phyloP scores from a whole-genome alignment of 768 basidiomycete genomes.

The Suillus subluteus region DNA sequence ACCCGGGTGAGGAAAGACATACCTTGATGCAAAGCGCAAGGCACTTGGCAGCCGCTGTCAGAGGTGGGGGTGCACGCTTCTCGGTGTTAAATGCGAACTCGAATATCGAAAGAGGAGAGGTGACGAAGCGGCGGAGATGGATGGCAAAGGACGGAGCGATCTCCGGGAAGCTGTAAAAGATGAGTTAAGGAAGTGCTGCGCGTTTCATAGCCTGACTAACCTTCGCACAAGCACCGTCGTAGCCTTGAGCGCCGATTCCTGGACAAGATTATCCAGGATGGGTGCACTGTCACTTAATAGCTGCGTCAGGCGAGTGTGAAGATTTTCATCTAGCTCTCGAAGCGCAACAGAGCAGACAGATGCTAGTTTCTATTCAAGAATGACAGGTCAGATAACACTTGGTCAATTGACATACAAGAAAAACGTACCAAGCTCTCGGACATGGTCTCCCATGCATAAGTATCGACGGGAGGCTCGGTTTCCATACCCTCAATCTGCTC shows the following conservation, averaged over 20 bases:
- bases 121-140: constrained; percentile 86
- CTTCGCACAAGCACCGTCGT: constrained; percentile 84
- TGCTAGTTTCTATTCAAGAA: constrained; percentile 72
- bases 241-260: constrained; percentile 89
- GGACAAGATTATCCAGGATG: constrained; percentile 79
- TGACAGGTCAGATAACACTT: not conserved
- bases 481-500: constrained; percentile 85
- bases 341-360: constrained; percentile 79
- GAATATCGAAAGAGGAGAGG: constrained; percentile 85
- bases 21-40: constrained; percentile 89
- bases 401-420: not conserved
- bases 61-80: constrained; percentile 72
- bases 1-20: constrained; percentile 18
- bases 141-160: constrained; percentile 74
- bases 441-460: constrained; percentile 94
- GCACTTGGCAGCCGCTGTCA: constrained; percentile 87
- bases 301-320: constrained; percentile 70
- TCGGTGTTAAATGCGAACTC: constrained; percentile 82
- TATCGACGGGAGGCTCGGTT: constrained; percentile 74
- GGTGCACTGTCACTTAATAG: constrained; percentile 83
- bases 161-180: constrained; percentile 68
- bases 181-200: not conserved
- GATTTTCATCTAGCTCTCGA: constrained; percentile 64
- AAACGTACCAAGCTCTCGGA: constrained; percentile 78
- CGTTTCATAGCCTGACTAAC: constrained; percentile 41